Conservation (phyloP, 495 filamentous ascomycete species). For the Penicillium nucicola region DNA sequence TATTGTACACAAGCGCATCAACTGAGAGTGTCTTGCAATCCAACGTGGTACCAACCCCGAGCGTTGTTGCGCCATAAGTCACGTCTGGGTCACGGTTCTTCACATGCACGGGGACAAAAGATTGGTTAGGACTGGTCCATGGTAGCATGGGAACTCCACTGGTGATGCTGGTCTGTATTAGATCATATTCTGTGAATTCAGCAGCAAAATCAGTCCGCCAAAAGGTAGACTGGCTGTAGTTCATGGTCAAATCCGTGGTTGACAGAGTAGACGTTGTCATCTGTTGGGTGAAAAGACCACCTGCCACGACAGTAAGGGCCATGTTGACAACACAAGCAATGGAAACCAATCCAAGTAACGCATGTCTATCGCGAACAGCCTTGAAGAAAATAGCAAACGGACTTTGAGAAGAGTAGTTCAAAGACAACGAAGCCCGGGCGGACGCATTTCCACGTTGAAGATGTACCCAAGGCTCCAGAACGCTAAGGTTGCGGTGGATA, state of each 20-base stretch:
- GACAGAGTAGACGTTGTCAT: conserved; percentile 26
- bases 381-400: conserved; percentile 35
- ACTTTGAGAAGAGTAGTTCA: conserved; percentile 40
- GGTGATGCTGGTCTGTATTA: conserved; percentile 41
- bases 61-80: conserved; percentile 28
- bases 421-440: conserved; percentile 27
- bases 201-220: conserved; percentile 34
- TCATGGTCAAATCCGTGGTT: conserved; percentile 23
- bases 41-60: conserved; percentile 31
- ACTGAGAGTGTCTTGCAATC: conserved; percentile 26
- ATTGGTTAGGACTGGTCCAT: conserved; percentile 36
- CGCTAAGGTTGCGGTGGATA: conserved; percentile 38
- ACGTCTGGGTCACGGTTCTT: conserved; percentile 21
- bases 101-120: conserved; percentile 33
- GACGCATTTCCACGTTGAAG: conserved; percentile 38
- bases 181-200: conserved; percentile 39
- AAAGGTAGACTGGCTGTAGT: conserved; percentile 36
- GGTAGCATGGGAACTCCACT: conserved; percentile 36
- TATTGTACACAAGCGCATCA: conserved; percentile 11
- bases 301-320: conserved; percentile 32
- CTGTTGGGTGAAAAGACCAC: conserved; percentile 39
- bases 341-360: conserved; percentile 31
- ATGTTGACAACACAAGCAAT: conserved; percentile 36
- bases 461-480: conserved; percentile 45
- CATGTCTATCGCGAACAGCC: conserved; percentile 28